phyloP scores from a whole-genome alignment of 2,329 filamentous ascomycete species.

The Fusarium torreyae region DNA sequence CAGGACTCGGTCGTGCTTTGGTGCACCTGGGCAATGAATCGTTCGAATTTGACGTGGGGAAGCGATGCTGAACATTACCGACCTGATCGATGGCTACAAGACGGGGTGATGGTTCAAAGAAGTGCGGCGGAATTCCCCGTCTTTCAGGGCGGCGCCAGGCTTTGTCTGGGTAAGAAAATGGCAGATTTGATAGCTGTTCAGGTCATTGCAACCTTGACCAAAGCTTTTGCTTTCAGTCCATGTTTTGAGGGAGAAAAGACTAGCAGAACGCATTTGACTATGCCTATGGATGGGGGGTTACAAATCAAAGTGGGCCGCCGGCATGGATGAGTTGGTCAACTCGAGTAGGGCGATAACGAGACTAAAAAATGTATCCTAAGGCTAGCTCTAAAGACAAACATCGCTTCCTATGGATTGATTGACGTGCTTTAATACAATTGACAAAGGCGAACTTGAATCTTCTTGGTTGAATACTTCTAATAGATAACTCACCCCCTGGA shows the following conservation, averaged over 20 bases:
- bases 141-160: slow-evolving; percentile 73
- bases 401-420: too few species aligned
- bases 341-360: too few species aligned
- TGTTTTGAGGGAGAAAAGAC: slow-evolving; percentile 63
- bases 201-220: slow-evolving; percentile 65
- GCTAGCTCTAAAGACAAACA: too few species aligned
- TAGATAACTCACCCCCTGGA: too few species aligned
- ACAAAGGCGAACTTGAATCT: too few species aligned
- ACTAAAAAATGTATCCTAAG: too few species aligned
- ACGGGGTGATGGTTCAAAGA: slow-evolving; percentile 58
- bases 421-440: too few species aligned
- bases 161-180: slow-evolving; percentile 75
- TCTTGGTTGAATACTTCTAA: too few species aligned
- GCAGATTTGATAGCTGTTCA: slow-evolving; percentile 72
- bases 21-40: slow-evolving; percentile 75
- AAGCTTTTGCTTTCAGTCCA: slow-evolving; percentile 65
- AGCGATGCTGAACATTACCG: slow-evolving; percentile 68
- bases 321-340: too few species aligned
- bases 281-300: slow-evolving; percentile 74
- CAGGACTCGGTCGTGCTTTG: slow-evolving; percentile 69
- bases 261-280: slow-evolving; percentile 73
- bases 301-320: slow-evolving; percentile 52
- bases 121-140: slow-evolving; percentile 72
- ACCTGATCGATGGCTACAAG: slow-evolving; percentile 69
- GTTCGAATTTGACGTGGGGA: slow-evolving; percentile 71